Evolutionary conservation across 2,329 filamentous ascomycete species (phyloP), one percentile per base, ranked within the genome.

Genomic region (Aspergillus sp.): DNA sequence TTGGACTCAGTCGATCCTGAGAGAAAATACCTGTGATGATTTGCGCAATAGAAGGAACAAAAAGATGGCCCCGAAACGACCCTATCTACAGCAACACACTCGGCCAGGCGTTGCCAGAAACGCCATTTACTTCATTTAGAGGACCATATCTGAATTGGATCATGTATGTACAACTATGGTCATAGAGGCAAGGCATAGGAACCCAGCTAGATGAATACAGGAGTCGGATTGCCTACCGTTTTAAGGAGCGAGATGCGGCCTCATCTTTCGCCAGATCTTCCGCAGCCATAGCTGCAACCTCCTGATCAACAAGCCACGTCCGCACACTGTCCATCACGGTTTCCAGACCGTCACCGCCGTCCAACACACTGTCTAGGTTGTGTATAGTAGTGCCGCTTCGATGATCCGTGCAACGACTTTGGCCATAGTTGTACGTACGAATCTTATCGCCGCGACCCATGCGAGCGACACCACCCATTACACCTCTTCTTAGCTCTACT

Each of bases 381-480:
- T 93, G 85, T 13, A 91, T 80, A 51, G 92, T 92, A 36, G 88
- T 69, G 0, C 88, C 90, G 62, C 87, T 90, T 38, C 92, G 80
- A 72, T 96, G 92, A 65, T 96, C 92, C 1, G 92, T 95, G 60
- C 94, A 92, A 41, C 92, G 80, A 71, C 91, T 86, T 70, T 89
- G 85, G 3, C 78, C 77, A 70, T 78, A 88, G 70, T 96, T 96
- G 72, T 96, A 96, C 0, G 92, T 96, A 55, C 92, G 80, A 53
- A 99, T 87, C 77, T 99, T 99, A 75, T 97, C 91, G 44, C 90
- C 90, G 40, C 94, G 82, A 5, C 92, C 94, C 75, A 94, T 92
- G 64, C 87, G 82, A 7, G 79, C 87, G 51, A 91, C 85, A 60
- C 86, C 83, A 33, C 89, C 85, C 57, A 95, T 82, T 3, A 91